phyloP scores from a whole-genome alignment of 169 alveolate species.

The Besnoitia besnoiti region DNA sequence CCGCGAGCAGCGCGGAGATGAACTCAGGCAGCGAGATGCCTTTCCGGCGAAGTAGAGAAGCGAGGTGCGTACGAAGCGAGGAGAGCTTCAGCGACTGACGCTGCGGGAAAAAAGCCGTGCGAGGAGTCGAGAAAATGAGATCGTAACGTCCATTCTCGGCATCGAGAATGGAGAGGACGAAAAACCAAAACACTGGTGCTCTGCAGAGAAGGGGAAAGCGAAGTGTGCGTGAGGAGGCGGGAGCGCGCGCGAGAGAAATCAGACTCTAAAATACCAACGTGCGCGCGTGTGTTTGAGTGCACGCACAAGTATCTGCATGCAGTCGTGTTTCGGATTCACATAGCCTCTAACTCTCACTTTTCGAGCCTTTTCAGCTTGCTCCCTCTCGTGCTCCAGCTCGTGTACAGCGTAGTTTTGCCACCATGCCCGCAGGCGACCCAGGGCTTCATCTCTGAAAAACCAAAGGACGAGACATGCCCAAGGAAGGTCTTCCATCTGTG shows the following conservation, averaged over 20 bases:
- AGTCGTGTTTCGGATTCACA: background rate
- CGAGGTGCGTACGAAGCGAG: background rate
- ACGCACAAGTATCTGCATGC: too few relatives aligned
- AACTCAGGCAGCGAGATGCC: background rate
- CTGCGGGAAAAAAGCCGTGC: background rate
- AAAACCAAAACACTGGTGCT: too few relatives aligned
- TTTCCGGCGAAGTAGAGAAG: background rate
- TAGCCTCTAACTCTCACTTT: background rate
- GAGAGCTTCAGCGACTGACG: background rate
- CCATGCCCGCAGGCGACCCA: background rate
- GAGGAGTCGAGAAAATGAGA: too few relatives aligned
- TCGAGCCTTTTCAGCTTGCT: background rate
- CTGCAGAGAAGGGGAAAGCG: too few relatives aligned
- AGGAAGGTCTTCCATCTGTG: background rate
- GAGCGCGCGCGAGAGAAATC: too few relatives aligned
- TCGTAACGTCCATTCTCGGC: too few relatives aligned
- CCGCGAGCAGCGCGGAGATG: background rate
- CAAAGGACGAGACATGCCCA: too few relatives aligned
- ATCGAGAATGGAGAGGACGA: too few relatives aligned
- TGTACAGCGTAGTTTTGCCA: background rate
- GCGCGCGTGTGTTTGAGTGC: too few relatives aligned
- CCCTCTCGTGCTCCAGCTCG: conserved; percentile 23
- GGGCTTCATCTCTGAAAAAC: background rate
- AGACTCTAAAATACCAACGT: too few relatives aligned
- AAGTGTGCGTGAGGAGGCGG: too few relatives aligned